Evolutionary conservation across 192 early-diverging fungal species (phyloP), one percentile per base, ranked within the genome.

Genomic region (Funneliformis geosporum): DNA sequence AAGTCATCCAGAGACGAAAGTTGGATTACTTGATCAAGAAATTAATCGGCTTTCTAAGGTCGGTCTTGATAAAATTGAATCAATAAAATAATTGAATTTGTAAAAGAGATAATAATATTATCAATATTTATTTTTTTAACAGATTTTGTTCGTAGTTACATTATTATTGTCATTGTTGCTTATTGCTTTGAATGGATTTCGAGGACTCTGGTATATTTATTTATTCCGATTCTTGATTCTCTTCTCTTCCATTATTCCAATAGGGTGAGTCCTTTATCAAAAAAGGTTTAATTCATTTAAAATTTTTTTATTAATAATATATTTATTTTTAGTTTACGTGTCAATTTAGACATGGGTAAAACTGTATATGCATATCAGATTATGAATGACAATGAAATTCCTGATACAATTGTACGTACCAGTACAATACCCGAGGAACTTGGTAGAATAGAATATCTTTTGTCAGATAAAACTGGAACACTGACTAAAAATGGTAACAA

Each of bases 311-410:
- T 46, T 79, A 21, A 61, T 85, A 16, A 43, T 18, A 7, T 42
- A 43, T 69, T 40, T 38, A 40, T 18, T 59, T 21, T 43, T 44
- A 85, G 94, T 79, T 84, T 98, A 67, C 92, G 96, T 65, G 97
- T 98, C 10, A 98, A 97, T 81, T 84, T 98, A 73, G 97, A 98
- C 79, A 96, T 97, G 95, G 96, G 96, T 43, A 99, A 99, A 87
- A 93, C 94, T 1, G 92, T 96, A n/a, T 97, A 97, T 84, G 93
- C 90, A 50, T 84, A 88, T 86, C 92, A 92, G 65, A 99, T 97
- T n/a, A 93, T 94, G 90, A 89, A 90, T 38, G 97, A 99, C 82
- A 44, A 79, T 2, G 92, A 93, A 78, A 99, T 99, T 33, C 85
- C 89, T 0, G 93, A 89, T 25, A 95, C 97, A 5, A 92, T 98